Evolutionary conservation across 1,139 yeast genomes (phyloP).

Genomic region (Hemisphaericaspora lyxosophila): DNA sequence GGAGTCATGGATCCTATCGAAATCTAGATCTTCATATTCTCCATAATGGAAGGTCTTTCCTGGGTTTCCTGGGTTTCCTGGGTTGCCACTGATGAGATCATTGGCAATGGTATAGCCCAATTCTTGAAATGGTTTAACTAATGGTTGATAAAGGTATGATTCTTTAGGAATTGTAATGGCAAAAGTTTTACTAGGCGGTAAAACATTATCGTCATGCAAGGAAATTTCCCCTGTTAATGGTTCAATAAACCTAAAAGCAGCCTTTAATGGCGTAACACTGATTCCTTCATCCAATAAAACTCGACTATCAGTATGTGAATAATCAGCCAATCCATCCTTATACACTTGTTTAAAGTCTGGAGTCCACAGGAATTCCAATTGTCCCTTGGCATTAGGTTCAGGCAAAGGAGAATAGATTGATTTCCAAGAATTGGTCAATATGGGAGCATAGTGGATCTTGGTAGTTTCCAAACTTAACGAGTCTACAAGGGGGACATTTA

Average conservation of each 20-base stretch:
- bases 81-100: constrained; percentile 23
- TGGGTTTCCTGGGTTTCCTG: constrained; percentile 20
- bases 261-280: constrained; percentile 83
- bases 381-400: constrained; percentile 24
- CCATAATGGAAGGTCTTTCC: constrained; percentile 66
- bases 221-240: constrained; percentile 59
- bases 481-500: constrained; percentile 74
- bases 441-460: constrained; percentile 69
- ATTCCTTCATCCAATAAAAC: constrained; percentile 51
- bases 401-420: constrained; percentile 45
- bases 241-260: constrained; percentile 60
- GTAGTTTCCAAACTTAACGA: constrained; percentile 52
- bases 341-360: constrained; percentile 79
- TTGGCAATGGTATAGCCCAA: constrained; percentile 28
- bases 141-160: constrained; percentile 62
- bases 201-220: constrained; percentile 25
- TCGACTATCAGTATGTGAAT: constrained; percentile 56
- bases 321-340: constrained; percentile 53
- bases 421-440: constrained; percentile 77
- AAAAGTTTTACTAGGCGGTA: constrained; percentile 13
- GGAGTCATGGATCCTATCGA: constrained; percentile 53
- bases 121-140: constrained; percentile 42
- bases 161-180: constrained; percentile 34
- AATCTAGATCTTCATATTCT: constrained; percentile 85
- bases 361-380: constrained; percentile 62